Evolutionary conservation across 805 yeast genomes (phyloP).

Genomic region (Cephaloascus fragrans): DNA sequence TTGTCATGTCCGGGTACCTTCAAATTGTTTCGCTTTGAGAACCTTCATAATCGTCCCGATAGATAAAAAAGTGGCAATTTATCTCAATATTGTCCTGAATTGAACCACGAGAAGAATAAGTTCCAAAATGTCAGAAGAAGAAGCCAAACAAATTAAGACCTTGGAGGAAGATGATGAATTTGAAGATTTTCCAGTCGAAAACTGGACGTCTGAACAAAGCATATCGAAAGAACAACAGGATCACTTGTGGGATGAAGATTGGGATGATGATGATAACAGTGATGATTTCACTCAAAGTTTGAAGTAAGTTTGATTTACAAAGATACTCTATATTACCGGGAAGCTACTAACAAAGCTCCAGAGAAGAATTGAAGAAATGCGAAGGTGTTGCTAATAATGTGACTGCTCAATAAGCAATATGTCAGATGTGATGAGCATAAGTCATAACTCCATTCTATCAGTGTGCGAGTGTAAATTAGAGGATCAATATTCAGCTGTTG

Average conservation of each 20-base stretch:
- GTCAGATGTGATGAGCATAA: no score
- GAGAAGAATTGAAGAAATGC: slow-evolving; percentile 14
- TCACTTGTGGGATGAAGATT: slow-evolving; percentile 89
- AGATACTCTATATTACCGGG: no score
- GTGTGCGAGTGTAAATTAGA: no score
- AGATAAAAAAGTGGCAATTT: no score
- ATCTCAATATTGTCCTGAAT: no score
- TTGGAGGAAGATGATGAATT: slow-evolving; percentile 95
- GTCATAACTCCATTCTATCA: no score
- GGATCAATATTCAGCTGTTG: no score
- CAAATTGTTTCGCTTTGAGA: no score
- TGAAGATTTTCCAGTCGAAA: slow-evolving; percentile 91
- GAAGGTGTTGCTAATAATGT: slow-evolving; percentile 9
- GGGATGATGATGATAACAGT: slow-evolving; percentile 94
- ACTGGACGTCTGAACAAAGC: slow-evolving; percentile 60
- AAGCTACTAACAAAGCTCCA: slow-evolving; percentile 2
- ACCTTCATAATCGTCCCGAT: no score
- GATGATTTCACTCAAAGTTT: slow-evolving; percentile 77
- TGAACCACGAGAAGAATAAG: no score
- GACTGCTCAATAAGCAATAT: no score
- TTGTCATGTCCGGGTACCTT: no score
- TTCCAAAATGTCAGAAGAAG: slow-evolving; percentile 7
- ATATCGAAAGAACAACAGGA: slow-evolving; percentile 41
- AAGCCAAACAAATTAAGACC: slow-evolving; percentile 43
- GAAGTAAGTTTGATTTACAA: slow-evolving; percentile 28